These are phyloP conservation scores for Paramyrothecium roridum DNA, from an alignment of 2,329 filamentous ascomycete species.

Conservation along the genomic window DNA sequence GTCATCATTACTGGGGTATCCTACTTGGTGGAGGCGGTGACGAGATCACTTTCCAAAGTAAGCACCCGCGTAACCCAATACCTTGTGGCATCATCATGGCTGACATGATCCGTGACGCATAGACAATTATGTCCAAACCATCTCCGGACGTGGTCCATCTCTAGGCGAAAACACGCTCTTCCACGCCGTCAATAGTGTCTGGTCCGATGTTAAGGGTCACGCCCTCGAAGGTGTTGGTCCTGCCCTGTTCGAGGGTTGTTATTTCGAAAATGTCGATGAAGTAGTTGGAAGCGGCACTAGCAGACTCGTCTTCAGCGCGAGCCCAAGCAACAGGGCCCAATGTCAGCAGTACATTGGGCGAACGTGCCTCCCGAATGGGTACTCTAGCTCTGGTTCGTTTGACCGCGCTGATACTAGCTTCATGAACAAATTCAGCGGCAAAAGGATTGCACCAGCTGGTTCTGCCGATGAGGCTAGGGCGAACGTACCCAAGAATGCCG, in stretches of 20 bases:
- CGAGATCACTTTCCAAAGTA: conserved; percentile 53
- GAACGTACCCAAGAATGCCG: not conserved
- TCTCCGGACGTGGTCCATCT: conserved; percentile 55
- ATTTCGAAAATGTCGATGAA: conserved; percentile 51
- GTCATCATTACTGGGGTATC: conserved; percentile 58
- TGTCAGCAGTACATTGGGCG: no score
- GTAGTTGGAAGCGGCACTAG: conserved; percentile 33
- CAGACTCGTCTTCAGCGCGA: conserved; percentile 40
- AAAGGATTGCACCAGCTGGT: conserved; percentile 45
- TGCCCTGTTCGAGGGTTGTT: conserved; percentile 52
- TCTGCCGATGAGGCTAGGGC: not conserved
- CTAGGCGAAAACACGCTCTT: conserved; percentile 52
- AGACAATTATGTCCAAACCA: conserved; percentile 60
- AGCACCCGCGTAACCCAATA: no score
- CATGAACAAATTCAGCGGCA: conserved; percentile 47
- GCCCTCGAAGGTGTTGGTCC: conserved; percentile 51
- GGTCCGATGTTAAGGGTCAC: conserved; percentile 50
- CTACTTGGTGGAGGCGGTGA: conserved; percentile 56
- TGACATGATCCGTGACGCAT: no score
- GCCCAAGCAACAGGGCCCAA: conserved; percentile 45
- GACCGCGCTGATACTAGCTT: conserved; percentile 41
- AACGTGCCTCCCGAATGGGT: no score
- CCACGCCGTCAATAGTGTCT: conserved; percentile 63
- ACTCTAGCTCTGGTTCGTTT: no score
- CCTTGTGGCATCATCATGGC: no score